Evolutionary conservation across 139 green algal species (phyloP).

Genomic region (Spirogloea muscicola): DNA sequence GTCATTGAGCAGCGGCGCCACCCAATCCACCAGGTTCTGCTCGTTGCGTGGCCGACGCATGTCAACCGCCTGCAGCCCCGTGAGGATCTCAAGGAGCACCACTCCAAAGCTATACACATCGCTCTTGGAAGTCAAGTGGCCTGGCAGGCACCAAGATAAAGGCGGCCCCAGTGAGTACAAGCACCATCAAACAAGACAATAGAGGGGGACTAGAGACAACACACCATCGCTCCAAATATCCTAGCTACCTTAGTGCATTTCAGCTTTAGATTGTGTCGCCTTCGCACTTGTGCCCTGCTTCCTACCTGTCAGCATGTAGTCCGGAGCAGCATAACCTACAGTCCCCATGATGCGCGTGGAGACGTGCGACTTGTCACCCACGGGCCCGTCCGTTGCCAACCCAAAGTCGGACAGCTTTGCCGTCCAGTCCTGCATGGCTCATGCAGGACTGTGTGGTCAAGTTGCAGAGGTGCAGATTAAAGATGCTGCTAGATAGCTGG

Average conservation of each 20-base stretch:
- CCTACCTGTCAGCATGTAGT: constrained; percentile 40
- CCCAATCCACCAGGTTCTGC: background rate
- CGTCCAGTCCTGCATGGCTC: constrained; percentile 8
- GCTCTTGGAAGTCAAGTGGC: background rate
- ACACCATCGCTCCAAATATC: no score
- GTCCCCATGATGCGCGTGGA: constrained; percentile 47
- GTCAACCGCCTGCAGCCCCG: constrained; percentile 7
- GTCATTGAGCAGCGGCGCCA: background rate
- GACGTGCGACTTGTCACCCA: constrained; percentile 13
- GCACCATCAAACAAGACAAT: background rate
- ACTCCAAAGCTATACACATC: constrained; percentile 11
- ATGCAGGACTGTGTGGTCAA: no score
- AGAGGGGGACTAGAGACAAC: background rate
- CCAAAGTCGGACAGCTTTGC: constrained; percentile 57
- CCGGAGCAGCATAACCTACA: constrained; percentile 54
- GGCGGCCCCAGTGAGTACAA: background rate
- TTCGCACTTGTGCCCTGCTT: background rate
- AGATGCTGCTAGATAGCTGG: background rate
- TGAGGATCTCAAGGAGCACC: constrained; percentile 8
- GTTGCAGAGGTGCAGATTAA: no score
- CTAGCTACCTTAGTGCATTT: no score
- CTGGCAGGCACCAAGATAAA: background rate
- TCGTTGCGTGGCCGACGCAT: background rate
- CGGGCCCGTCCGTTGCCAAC: constrained; percentile 18
- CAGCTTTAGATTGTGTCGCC: no score